Base-by-base conservation (phyloP, 495 filamentous ascomycete genomes). In the Saxispiralis lemnorum region DNA sequence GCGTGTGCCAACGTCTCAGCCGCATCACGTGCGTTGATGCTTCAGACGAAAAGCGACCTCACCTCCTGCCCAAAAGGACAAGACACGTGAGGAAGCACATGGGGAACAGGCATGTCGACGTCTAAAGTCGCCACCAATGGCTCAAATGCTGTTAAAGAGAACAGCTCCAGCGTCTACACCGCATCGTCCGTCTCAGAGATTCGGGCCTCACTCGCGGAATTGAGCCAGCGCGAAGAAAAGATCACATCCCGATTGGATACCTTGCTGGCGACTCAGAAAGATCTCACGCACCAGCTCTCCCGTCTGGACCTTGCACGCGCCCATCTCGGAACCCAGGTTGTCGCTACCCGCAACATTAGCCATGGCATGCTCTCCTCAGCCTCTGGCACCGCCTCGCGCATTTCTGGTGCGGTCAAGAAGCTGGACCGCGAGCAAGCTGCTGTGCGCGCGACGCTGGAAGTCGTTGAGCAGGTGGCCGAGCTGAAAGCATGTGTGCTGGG, bases 401-500 rank as follows among this genome's bases (percentile, higher is more conserved):
- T 96, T 51, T 89, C 84, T 12, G 69, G 69, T 52, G 80, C 85
- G 11, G 89, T 97, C 34, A 81, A 81, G 47, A 67, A 73, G 9
- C 73, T 97, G 13, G 89, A 97, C 56, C 66, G 81, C 12, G 89
- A 96, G 62, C 88, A 96, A 63, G 74, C 79, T 10, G 72, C 83
- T 21, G 92, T 96, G 7, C 82, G 85, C 51, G 77, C 81, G 18
- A 96, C 92, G 6, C 63, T 97, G 38, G 76, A 78, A 31, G 86
- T 97, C 17, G 89, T 96, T 3, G 88, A 95, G 55, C 87, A 93
- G 59, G 92, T 97, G 5, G 78, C 83, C 7, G 89, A 97, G 64
- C 78, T 97, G 38, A 95, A 95, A 60, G 76, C 87, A 6, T 97
- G 89, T 55, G 83, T 96, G 33, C 72, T 94, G 15, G 92, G 89